Base-by-base conservation (phyloP, 1,139 yeast genomes). In the Kodamaea arcana region DNA sequence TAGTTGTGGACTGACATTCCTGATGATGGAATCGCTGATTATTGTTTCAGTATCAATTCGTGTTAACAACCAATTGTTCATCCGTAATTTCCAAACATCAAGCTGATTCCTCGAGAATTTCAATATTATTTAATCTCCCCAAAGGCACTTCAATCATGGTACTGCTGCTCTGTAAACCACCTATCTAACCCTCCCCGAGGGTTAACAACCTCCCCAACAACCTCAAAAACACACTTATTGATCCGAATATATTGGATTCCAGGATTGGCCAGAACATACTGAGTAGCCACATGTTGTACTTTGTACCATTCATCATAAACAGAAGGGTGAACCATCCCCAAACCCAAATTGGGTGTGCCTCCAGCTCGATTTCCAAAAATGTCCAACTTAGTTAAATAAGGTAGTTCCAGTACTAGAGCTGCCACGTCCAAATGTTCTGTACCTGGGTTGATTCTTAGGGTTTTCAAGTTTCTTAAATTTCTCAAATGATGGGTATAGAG, bases 271-370 rank as follows among this genome's bases (percentile, higher is more conserved):
- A 55, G 43, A 29, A 52, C 45, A 35, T 67, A 65, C 4, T 63
- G 56, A 26, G 62, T 41, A 1, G 76, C 79, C 8, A 75, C 70
- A 45, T 75, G 79, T 43, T 75, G 79, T 1, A 76, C 76, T 38
- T 75, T 65, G 41, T 65, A 62, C 82, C 83, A 78, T 37, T 72
- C 74, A 48, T 77, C 82, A 44, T 67, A 68, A 2, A 78, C 60
- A 2, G 75, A 74, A 3, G 79, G 79, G 47, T 75, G 76, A 3
- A 64, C 58, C 57, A 69, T 72, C 12, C 75, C 79, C 17, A 73
- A 51, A 0, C 81, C 83, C 58, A 76, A 62, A 48, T 75, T 77
- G 4, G 76, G 76, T 0, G 72, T 62, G 1, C 79, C 80, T 3
- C 78, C 78, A 0, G 80, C 71, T 16, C 67, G 65, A 15, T 65